Evolutionary conservation across 1,284 basidiomycete genomes (phyloP), one percentile per base, ranked within the genome.

Genomic region (Rhodotorula sp.): DNA sequence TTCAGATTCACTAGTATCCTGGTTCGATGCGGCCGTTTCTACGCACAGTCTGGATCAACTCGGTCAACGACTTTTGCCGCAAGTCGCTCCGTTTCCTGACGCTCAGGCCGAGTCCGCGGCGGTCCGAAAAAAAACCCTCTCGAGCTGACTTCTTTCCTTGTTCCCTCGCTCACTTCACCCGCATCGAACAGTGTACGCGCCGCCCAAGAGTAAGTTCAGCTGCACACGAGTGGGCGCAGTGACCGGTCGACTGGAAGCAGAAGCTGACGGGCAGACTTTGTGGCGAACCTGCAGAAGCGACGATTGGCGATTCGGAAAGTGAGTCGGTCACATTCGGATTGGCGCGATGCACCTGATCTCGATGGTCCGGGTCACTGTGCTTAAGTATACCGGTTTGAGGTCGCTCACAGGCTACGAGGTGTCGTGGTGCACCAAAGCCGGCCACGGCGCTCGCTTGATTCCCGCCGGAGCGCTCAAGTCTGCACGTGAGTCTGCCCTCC

Each of bases 361-460:
- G 10, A 10, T 42, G 10, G 48, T 33, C 33, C 33, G 6, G 26
- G 18, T 10, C 29, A 29, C 30, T 6, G 26, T 10, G 12, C 26
- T 14, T 20, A 6, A 22, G 6, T 51, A 51, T 22, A n/a, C 5
- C 22, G 17, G 49, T 51, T 10, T 8, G 8, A 8, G 8, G 20
- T 4, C 22, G 2, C 29, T n/a, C 37, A 45, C 45, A 60, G 58
- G 59, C 51, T 83, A 87, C 78, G 87, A 86, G 73, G 87, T 91
- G 26, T 86, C 88, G 0, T 91, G 86, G 86, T 91, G 89, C 82
- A 88, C 88, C 49, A 87, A 84, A 76, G 78, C 79, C 83, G 82
- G 84, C 49, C 84, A 84, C 79, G 81, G 84, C 70, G 80, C 84
- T 54, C 81, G 84, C 62, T 77, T 83, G 62, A 84, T 85, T 69